Conservation (phyloP, 2,329 filamentous ascomycete species). For the Leptographium procerum region DNA sequence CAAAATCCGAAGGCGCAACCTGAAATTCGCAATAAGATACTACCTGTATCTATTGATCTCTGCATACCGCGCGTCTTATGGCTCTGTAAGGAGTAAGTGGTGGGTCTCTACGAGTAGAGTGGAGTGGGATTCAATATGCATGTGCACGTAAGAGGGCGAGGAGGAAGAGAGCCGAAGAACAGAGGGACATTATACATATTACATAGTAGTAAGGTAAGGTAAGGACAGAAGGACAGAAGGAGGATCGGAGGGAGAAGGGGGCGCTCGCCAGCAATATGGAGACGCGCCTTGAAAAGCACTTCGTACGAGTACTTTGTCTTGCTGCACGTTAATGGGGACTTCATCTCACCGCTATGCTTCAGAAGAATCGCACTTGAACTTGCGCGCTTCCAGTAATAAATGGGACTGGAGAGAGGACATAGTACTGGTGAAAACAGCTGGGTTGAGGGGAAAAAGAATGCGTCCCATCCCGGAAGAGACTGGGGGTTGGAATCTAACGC, state of each 20-base stretch:
- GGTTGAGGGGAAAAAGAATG: background rate
- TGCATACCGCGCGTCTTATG: constrained; percentile 1
- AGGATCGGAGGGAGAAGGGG: background rate
- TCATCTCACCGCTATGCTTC: background rate
- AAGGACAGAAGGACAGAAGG: background rate
- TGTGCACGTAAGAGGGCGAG: background rate
- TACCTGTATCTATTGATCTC: background rate
- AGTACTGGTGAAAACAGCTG: background rate
- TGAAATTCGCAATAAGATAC: background rate
- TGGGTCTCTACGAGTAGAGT: background rate
- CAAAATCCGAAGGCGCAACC: background rate
- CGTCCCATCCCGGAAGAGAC: constrained; percentile 2
- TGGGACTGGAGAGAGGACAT: background rate
- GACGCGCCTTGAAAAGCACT: background rate
- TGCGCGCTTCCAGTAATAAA: background rate
- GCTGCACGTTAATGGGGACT: background rate
- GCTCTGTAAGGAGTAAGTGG: background rate
- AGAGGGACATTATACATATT: too few relatives aligned
- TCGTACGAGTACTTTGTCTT: background rate
- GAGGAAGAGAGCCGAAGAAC: background rate
- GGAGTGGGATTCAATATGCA: background rate
- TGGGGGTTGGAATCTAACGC: constrained; percentile 11
- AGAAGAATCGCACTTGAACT: background rate
- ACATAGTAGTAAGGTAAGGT: background rate
- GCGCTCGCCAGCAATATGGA: background rate